Percentiles rank a stretch among this genome's conserved stretches.
Evolutionary conservation across 352 stramenopile genomes (phyloP).

Genomic region (Peronospora destructor): DNA sequence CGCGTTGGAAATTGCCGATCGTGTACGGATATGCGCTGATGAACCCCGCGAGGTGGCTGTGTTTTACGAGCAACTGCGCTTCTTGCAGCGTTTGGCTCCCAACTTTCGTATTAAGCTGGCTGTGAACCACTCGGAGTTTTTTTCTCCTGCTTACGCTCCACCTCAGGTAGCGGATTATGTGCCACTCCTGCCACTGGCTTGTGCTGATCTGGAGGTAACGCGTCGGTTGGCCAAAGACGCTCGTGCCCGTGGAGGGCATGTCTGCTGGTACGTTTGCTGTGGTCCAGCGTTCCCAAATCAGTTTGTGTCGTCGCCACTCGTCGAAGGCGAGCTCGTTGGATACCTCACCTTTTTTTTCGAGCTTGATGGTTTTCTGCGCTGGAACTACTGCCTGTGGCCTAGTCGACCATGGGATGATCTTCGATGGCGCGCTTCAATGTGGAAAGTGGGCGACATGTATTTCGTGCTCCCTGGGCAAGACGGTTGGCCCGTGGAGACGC

Average conservation of each 20-base stretch:
- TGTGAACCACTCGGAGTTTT: slow-evolving; percentile 69
- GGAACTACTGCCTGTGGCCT: slow-evolving; percentile 78
- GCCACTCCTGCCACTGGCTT: slow-evolving; percentile 59
- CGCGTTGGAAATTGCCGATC: slow-evolving; percentile 43
- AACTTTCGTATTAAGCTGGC: slow-evolving; percentile 68
- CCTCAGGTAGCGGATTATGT: slow-evolving; percentile 68
- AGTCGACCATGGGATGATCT: slow-evolving; percentile 50
- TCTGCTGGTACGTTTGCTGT: slow-evolving; percentile 82
- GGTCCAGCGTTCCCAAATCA: slow-evolving; percentile 62
- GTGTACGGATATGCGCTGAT: slow-evolving; percentile 64
- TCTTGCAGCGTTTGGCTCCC: slow-evolving; percentile 52
- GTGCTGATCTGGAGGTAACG: slow-evolving; percentile 57
- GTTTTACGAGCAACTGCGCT: slow-evolving; percentile 62
- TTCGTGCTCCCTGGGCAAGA: slow-evolving; percentile 66
- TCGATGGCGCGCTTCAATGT: slow-evolving; percentile 51
- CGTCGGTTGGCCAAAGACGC: slow-evolving; percentile 42
- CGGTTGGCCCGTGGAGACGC: slow-evolving; percentile 57
- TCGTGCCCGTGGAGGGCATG: slow-evolving; percentile 45
- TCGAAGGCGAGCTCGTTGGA: slow-evolving; percentile 66
- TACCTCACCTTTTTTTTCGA: slow-evolving; percentile 74
- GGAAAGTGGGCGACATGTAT: slow-evolving; percentile 81
- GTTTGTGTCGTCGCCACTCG: slow-evolving; percentile 68
- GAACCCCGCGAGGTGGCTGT: slow-evolving; percentile 47
- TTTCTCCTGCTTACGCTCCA: slow-evolving; percentile 43
- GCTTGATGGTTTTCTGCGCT: slow-evolving; percentile 75